Evolutionary conservation across 148 eudicot genomes (phyloP), one percentile per base, ranked within the genome.

Genomic region (Bassia scoparia): DNA sequence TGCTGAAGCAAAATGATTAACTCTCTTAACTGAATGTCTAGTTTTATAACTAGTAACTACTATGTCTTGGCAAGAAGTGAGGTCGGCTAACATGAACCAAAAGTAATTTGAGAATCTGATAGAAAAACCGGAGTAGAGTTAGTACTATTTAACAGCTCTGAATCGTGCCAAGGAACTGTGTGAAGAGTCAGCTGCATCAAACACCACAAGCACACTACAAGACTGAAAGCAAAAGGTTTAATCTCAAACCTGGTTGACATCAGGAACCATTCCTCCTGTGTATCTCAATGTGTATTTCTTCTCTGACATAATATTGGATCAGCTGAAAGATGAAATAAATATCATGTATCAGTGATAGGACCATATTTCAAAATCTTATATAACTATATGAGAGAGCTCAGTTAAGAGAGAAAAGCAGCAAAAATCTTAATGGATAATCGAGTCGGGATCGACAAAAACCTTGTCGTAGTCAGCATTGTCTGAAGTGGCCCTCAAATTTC

Each of bases 191-290:
- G 21, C 21, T 9, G n/a, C 56, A 52, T 26, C 7, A 52, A 15
- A 43, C 30, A 65, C 50, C 33, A 26, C 34, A 27, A 61, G 38
- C 33, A 65, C 31, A 20, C 52, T 29, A 12, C 50, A 69, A 30
- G 17, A 49, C 46, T 20, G 18, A 34, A 74, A 67, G 20, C 26
- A 53, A 49, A 76, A 20, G 64, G 35, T 60, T 60, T 1, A 4
- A 0, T 53, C 43, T 37, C 18, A 63, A 58, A 95, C 99, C 99
- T 96, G 99, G 83, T 96, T 96, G 65, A 96, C 99, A 85, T 96
- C 99, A 3, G 99, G 99, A 61, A 96, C 99, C 97, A 92, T 96
- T 85, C 99, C 99, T 80, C 99, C 99, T 1, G 99, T 96, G 96
- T 96, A 96, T 73, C 99, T 76, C 88, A 96, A 72, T 23, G 99